These are phyloP conservation scores for Camelina laxa DNA, from an alignment of 345 rosid species.

Conservation along the genomic window DNA sequence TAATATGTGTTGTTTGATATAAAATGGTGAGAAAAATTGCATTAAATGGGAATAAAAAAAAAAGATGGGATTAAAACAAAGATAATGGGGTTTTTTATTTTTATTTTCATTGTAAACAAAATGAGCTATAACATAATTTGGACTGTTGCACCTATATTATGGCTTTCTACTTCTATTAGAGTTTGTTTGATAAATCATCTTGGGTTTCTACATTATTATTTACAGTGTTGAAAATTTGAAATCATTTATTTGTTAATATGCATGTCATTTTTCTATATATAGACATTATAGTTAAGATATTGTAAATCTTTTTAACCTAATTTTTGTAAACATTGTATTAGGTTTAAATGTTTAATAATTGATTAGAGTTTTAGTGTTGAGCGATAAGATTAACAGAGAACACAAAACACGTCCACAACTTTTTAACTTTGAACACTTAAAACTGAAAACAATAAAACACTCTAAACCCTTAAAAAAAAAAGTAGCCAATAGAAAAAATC, in stretches of 20 bases:
- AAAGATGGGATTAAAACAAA: too few relatives aligned
- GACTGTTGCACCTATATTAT: too few relatives aligned
- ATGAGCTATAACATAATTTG: too few relatives aligned
- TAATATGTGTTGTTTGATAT: not conserved
- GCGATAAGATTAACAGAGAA: not conserved
- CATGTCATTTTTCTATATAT: too few relatives aligned
- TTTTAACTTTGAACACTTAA: not conserved
- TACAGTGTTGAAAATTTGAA: too few relatives aligned
- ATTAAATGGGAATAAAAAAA: not conserved
- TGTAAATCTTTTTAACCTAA: not conserved
- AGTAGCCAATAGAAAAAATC: constrained; percentile 23
- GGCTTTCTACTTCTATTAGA: too few relatives aligned
- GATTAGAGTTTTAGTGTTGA: not conserved
- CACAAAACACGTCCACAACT: constrained; percentile 27
- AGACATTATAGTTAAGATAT: not conserved
- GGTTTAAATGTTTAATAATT: not conserved
- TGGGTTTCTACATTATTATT: too few relatives aligned
- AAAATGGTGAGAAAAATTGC: not conserved
- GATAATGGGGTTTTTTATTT: too few relatives aligned
- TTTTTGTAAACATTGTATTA: not conserved
- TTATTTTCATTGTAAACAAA: too few relatives aligned
- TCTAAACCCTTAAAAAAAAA: constrained; percentile 2
- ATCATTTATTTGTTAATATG: too few relatives aligned
- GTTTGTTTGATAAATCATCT: too few relatives aligned
- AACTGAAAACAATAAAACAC: constrained; percentile 37